Evolutionary conservation across 306 rosid species (phyloP).

Genomic region (Cicer chorassanicum): DNA sequence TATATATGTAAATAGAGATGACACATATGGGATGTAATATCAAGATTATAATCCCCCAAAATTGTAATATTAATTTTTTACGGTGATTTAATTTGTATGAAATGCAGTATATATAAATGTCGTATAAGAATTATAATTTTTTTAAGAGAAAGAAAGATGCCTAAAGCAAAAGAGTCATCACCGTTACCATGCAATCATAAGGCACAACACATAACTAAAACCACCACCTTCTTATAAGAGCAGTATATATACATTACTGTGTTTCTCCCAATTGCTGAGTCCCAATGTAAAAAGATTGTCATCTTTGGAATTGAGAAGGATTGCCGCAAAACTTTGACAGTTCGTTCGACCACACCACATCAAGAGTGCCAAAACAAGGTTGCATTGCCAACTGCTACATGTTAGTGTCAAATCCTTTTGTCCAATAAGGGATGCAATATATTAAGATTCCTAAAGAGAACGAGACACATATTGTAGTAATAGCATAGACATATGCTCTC

Average conservation of each 20-base stretch:
- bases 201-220: neutral
- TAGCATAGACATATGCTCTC: conserved; percentile 77
- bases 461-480: conserved; percentile 61
- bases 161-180: too few relatives aligned
- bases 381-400: conserved; percentile 16
- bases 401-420: conserved; percentile 50
- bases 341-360: neutral
- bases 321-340: neutral
- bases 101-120: too few relatives aligned
- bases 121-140: too few relatives aligned
- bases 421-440: conserved; percentile 75
- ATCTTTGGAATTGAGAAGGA: neutral
- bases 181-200: neutral
- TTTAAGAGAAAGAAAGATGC: too few relatives aligned
- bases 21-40: neutral
- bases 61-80: neutral
- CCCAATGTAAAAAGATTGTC: neutral
- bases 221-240: neutral
- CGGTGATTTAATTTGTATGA: neutral
- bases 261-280: conserved; percentile 8
- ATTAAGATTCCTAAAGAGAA: conserved; percentile 66
- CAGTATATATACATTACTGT: neutral
- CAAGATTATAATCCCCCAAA: neutral
- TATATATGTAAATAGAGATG: neutral
- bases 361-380: neutral